Conservation (phyloP, 805 yeast genomes). For the Nakazawaea pomicola region DNA sequence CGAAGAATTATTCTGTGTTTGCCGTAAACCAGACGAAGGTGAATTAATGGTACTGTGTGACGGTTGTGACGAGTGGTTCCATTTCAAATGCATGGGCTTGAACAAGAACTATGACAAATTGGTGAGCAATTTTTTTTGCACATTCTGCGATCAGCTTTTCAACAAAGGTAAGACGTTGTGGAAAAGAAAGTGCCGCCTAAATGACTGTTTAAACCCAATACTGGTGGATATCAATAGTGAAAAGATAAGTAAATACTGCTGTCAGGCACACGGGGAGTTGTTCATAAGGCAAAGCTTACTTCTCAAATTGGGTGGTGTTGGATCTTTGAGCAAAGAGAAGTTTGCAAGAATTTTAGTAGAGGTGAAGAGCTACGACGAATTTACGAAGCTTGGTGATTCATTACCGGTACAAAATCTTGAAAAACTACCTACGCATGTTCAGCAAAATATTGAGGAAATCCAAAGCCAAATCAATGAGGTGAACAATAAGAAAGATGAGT, state of each 20-base stretch:
- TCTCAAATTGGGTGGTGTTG: slow-evolving; percentile 14
- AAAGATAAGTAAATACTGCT: slow-evolving; percentile 63
- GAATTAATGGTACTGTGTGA: slow-evolving; percentile 92
- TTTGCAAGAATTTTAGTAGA: slow-evolving; percentile 16
- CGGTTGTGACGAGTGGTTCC: slow-evolving; percentile 95
- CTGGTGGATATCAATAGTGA: slow-evolving; percentile 19
- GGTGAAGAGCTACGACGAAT: slow-evolving; percentile 16
- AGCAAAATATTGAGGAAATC: slow-evolving; percentile 17
- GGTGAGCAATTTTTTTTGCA: slow-evolving; percentile 65
- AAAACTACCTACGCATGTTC: slow-evolving; percentile 1
- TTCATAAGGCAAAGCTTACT: slow-evolving; percentile 32
- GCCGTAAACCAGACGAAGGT: slow-evolving; percentile 75
- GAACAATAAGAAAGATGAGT: slow-evolving; percentile 14
- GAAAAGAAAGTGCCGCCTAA: slow-evolving; percentile 71
- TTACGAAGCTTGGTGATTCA: slow-evolving; percentile 27
- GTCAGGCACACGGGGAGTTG: slow-evolving; percentile 59
- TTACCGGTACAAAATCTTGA: slow-evolving; percentile 34
- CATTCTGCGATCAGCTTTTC: slow-evolving; percentile 52
- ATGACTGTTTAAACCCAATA: slow-evolving; percentile 53
- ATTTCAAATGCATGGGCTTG: slow-evolving; percentile 70
- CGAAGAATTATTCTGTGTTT: slow-evolving; percentile 70
- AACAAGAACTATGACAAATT: slow-evolving; percentile 45
- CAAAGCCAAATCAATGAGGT: slow-evolving; percentile 17
- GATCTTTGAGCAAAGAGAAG: slow-evolving; percentile 14
- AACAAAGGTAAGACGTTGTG: slow-evolving; percentile 53